These are phyloP conservation scores for Beauveria varroae DNA, from an alignment of 2,329 filamentous ascomycete genomes.

Conservation along the genomic window DNA sequence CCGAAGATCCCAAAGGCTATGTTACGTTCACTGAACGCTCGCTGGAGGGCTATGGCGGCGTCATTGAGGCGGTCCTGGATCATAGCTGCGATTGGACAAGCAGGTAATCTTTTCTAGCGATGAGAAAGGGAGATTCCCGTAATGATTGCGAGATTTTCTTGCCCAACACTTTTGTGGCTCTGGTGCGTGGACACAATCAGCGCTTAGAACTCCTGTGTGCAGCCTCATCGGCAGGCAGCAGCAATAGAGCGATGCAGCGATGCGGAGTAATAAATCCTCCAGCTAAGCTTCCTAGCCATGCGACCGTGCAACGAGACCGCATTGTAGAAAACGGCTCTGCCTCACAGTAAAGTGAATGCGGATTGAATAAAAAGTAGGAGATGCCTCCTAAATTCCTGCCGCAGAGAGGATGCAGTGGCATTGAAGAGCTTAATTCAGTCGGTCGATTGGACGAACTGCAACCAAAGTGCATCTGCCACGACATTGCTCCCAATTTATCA, in stretches of 20 bases:
- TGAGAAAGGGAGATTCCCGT: no score
- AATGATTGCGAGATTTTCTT: neutral
- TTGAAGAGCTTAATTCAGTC: no score
- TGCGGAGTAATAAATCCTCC: no score
- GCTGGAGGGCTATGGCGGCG: constrained; percentile 10
- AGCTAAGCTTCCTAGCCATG: no score
- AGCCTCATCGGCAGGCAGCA: neutral
- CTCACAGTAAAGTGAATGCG: no score
- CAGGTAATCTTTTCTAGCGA: no score
- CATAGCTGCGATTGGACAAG: neutral
- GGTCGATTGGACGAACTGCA: no score
- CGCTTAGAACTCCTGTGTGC: neutral
- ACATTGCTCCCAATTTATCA: no score
- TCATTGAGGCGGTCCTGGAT: constrained; percentile 10
- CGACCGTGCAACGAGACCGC: no score
- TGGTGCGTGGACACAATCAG: neutral
- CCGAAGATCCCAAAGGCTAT: constrained; percentile 1
- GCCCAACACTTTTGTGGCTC: neutral
- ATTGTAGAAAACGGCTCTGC: no score
- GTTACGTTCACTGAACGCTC: constrained; percentile 1
- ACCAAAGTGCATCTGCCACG: no score
- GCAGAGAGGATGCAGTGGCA: neutral
- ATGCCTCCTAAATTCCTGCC: neutral
- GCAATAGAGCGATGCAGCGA: neutral
- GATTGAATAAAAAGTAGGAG: no score